Base-by-base conservation (phyloP, 192 early-diverging fungal genomes). In the Phycomyces nitens region DNA sequence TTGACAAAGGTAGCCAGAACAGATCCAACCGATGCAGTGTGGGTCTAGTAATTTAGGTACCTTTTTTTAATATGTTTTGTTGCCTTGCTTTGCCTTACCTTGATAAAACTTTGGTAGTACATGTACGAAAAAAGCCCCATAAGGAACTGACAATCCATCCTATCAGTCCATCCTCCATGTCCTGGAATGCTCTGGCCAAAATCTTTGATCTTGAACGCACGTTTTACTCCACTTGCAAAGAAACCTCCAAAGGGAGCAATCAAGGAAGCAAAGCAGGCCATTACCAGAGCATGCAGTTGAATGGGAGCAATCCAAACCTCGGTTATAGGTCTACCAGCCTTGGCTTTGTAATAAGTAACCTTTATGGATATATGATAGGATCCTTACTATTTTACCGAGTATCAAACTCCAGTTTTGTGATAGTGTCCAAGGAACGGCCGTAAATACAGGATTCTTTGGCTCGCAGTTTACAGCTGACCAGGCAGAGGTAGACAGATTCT, bases 181-280 rank as follows among this genome's bases (percentile, higher is more conserved):
- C 96, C 96, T 5, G 96, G 96, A 64, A 99, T 99, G 38, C 88
- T 93, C 71, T 98, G 87, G 10, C 93, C 91, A 79, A 96, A 99
- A 71, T 99, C 96, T 68, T 98, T 97, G 72, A 96, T 89, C 51
- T 96, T 93, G 80, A 99, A 96, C 1, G 96, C 96, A 27, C 96
- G 83, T 76, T 99, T 99, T 58, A 95, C 88, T 14, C 92, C 96
- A 65, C 88, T 91, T 3, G 96, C 96, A 81, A 98, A 98, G 82
- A 97, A 98, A 12, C 96, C 96, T 56, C 96, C 96, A 75, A 98
- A 97, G 14, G 96, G 96, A 55, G 94, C 94, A 69, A 98, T 96
- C 62, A 94, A 66, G 18, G 92, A 94, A 2, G 95, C 94, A 82
- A 97, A 98, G 54, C 86, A 81, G 0, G 95, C 88, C 78, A 98